Conservation (phyloP, 805 yeast species). For the Cyberlindnera sargentensis region DNA sequence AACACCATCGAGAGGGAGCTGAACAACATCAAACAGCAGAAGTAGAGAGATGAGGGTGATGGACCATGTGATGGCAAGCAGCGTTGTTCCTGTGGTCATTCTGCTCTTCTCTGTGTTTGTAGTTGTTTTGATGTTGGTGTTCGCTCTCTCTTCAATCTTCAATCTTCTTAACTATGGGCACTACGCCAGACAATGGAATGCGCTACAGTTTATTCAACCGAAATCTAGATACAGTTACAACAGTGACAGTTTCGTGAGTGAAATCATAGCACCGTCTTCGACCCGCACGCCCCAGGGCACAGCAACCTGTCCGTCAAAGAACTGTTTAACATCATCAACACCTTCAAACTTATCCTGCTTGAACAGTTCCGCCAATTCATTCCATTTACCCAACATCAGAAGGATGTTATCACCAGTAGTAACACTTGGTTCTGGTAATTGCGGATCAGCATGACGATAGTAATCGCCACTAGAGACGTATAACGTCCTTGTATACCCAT, state of each 20-base stretch:
- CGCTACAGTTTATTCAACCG: too few species aligned
- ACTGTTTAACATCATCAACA: constrained; percentile 46
- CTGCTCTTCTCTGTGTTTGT: too few species aligned
- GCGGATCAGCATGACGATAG: constrained; percentile 32
- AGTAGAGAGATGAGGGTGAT: constrained; percentile 7
- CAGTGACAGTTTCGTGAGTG: constrained; percentile 32
- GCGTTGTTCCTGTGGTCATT: not conserved
- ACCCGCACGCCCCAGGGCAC: constrained; percentile 52
- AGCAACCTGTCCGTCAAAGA: constrained; percentile 59
- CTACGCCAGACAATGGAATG: too few species aligned
- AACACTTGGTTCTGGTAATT: constrained; percentile 12
- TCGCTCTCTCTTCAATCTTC: too few species aligned
- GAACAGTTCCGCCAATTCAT: constrained; percentile 49
- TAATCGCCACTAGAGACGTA: constrained; percentile 66
- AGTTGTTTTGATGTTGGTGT: too few species aligned
- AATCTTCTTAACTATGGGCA: too few species aligned
- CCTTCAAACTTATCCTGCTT: constrained; percentile 46
- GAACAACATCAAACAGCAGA: constrained; percentile 4
- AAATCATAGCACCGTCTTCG: constrained; percentile 66
- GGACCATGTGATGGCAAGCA: constrained; percentile 9
- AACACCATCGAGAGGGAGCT: constrained; percentile 5
- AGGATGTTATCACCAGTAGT: constrained; percentile 30
- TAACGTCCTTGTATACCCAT: constrained; percentile 64
- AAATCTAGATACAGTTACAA: too few species aligned
- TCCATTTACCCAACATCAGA: constrained; percentile 58